Evolutionary conservation across 2,329 filamentous ascomycete genomes (phyloP).

Genomic region (Alternaria arborescens): DNA sequence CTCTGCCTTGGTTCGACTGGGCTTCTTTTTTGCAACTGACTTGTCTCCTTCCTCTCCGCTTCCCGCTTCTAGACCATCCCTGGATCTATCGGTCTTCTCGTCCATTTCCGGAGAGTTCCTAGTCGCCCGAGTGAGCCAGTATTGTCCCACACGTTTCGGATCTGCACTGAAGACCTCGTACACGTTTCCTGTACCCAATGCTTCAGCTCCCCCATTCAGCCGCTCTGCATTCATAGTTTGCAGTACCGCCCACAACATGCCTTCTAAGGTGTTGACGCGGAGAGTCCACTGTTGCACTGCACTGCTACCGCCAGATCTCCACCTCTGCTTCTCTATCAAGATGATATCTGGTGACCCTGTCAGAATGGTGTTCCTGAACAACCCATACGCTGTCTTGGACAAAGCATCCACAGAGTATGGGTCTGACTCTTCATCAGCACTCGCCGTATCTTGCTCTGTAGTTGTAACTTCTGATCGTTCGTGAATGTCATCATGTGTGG

Average conservation of each 20-base stretch:
- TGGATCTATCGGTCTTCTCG: background rate
- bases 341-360: slow-evolving; percentile 70
- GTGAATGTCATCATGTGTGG: slow-evolving; percentile 1
- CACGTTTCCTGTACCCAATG: slow-evolving; percentile 3
- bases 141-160: slow-evolving; percentile 50
- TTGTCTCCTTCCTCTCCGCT: slow-evolving; percentile 26
- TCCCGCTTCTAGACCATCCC: background rate
- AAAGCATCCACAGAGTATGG: slow-evolving; percentile 63
- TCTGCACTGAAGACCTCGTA: slow-evolving; percentile 40
- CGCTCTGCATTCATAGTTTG: slow-evolving; percentile 17
- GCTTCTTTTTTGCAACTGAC: slow-evolving; percentile 39
- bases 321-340: slow-evolving; percentile 73
- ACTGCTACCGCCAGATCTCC: slow-evolving; percentile 68
- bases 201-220: background rate
- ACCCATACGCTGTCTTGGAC: slow-evolving; percentile 63
- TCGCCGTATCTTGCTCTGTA: background rate
- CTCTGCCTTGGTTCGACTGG: slow-evolving; percentile 53
- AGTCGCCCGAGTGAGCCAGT: slow-evolving; percentile 42
- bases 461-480: background rate
- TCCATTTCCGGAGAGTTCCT: slow-evolving; percentile 9
- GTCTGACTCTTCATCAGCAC: slow-evolving; percentile 36
- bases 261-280: slow-evolving; percentile 81
- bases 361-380: slow-evolving; percentile 61
- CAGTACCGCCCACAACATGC: slow-evolving; percentile 76
- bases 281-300: slow-evolving; percentile 84